Evolutionary conservation across 176 grass and related monocot species (phyloP).

Genomic region (Oryza officinalis): DNA sequence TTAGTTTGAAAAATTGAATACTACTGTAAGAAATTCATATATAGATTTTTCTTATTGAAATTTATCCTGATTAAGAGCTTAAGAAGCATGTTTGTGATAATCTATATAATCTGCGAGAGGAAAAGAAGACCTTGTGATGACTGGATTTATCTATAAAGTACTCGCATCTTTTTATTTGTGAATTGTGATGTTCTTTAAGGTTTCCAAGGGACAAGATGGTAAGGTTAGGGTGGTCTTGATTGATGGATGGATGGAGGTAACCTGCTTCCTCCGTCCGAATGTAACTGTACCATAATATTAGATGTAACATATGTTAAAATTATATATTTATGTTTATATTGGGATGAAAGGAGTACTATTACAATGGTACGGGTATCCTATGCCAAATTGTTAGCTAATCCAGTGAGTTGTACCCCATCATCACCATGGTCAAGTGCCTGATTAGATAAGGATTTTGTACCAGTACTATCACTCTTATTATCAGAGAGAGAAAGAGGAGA

Average conservation of each 20-base stretch:
- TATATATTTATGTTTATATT: too few relatives aligned
- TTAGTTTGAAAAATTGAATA: too few relatives aligned
- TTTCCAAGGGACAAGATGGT: background rate
- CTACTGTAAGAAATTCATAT: too few relatives aligned
- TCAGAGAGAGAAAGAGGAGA: background rate
- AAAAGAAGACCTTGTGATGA: background rate
- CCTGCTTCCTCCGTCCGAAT: too few relatives aligned
- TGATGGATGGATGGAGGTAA: background rate
- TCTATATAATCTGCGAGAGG: too few relatives aligned
- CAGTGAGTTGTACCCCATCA: background rate
- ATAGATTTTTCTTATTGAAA: too few relatives aligned
- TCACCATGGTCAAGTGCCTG: slow-evolving; percentile 1
- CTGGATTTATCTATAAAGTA: background rate
- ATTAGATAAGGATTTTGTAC: background rate
- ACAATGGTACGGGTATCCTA: slow-evolving; percentile 25
- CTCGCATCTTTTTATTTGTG: background rate
- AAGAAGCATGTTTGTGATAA: too few relatives aligned
- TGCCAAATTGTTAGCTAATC: slow-evolving; percentile 28
- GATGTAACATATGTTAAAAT: too few relatives aligned
- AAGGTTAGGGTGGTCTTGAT: background rate
- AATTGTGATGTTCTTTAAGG: slow-evolving; percentile 11
- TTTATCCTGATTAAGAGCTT: too few relatives aligned
- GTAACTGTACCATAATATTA: too few relatives aligned
- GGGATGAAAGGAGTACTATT: too few relatives aligned
- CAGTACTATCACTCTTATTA: background rate